Percentiles rank a stretch among this genome's conserved stretches.
phyloP scores from a whole-genome alignment of 495 filamentous ascomycete genomes.

The Endocarpon pusillum region DNA sequence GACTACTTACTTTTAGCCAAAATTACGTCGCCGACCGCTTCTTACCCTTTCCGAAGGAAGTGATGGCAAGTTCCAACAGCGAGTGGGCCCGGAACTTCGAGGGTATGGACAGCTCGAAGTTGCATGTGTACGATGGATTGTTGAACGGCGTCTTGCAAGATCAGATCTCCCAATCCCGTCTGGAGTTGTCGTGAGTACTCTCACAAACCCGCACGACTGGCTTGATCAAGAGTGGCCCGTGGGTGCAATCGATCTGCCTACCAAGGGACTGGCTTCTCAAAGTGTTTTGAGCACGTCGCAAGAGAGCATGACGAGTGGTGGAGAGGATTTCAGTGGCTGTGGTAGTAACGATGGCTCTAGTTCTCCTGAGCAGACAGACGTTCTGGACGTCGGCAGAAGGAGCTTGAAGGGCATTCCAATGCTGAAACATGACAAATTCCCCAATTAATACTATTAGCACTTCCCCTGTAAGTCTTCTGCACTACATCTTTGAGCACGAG shows the following conservation, averaged over 20 bases:
- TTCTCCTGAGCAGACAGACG: too few relatives aligned
- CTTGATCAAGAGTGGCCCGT: constrained; percentile 27
- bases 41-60: constrained; percentile 7
- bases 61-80: constrained; percentile 2
- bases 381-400: too few relatives aligned
- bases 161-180: constrained; percentile 27
- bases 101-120: constrained; percentile 57
- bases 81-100: constrained; percentile 60
- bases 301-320: constrained; percentile 46
- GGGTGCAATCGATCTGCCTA: constrained; percentile 22
- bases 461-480: too few relatives aligned
- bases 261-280: constrained; percentile 31
- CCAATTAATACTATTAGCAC: too few relatives aligned
- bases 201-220: constrained; percentile 17
- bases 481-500: too few relatives aligned
- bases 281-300: constrained; percentile 64
- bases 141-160: constrained; percentile 51
- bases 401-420: too few relatives aligned
- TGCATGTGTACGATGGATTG: constrained; percentile 70
- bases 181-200: constrained; percentile 11
- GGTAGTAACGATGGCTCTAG: not conserved
- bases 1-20: constrained; percentile 33
- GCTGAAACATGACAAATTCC: too few relatives aligned
- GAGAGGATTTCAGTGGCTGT: constrained; percentile 12
- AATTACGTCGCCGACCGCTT: constrained; percentile 15